Conservation (phyloP, 768 basidiomycete species). For the Cantharellus cinnabarinus region DNA sequence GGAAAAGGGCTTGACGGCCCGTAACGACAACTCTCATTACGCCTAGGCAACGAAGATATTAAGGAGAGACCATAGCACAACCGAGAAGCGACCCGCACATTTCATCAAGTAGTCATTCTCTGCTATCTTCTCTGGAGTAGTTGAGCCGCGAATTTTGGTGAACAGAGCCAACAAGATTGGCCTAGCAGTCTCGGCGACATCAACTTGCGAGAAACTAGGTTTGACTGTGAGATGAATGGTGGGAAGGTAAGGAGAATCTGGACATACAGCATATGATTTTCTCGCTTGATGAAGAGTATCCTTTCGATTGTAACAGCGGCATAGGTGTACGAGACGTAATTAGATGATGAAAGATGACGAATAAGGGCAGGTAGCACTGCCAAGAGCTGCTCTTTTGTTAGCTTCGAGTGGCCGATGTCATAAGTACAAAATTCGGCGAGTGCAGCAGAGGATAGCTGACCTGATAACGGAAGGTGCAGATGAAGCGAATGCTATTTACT, state of each 20-base stretch:
- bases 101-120: conserved; percentile 98
- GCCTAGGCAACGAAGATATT: conserved; percentile 26
- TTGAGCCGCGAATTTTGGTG: conserved; percentile 54
- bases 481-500: conserved; percentile 88
- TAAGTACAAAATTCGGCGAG: neutral
- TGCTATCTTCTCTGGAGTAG: conserved; percentile 76
- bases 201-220: conserved; percentile 63
- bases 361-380: conserved; percentile 76
- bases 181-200: conserved; percentile 67
- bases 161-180: conserved; percentile 53
- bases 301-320: conserved; percentile 97
- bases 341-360: conserved; percentile 58
- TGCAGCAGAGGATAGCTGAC: conserved; percentile 21
- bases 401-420: conserved; percentile 21
- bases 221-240: neutral
- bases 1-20: conserved; percentile 55
- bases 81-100: conserved; percentile 26
- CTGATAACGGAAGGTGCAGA: conserved; percentile 92
- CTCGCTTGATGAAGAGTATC: conserved; percentile 75
- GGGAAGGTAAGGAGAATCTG: neutral
- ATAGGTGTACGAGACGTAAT: conserved; percentile 89
- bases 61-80: neutral
- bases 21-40: conserved; percentile 87
- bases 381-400: conserved; percentile 84
- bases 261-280: conserved; percentile 43